Evolutionary conservation across 1,284 basidiomycete genomes (phyloP).

Genomic region (Coniferiporia weirii): DNA sequence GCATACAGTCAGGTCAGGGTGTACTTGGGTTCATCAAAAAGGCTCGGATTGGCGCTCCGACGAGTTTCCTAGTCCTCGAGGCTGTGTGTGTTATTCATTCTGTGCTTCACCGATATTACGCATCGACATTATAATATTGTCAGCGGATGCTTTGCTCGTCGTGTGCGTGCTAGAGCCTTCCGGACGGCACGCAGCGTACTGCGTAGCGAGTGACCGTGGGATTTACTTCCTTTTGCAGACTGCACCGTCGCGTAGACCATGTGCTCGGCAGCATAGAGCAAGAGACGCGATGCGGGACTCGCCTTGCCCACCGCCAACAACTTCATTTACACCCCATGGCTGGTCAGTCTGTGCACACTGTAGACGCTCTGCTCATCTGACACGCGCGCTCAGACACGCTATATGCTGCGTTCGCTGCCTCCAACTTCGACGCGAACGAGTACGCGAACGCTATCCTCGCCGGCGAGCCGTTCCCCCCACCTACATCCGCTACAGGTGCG

Average conservation of each 20-base stretch:
- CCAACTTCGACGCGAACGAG: conserved; percentile 78
- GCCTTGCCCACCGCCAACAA: neutral
- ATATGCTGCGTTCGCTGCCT: conserved; percentile 60
- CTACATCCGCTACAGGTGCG: conserved; percentile 25
- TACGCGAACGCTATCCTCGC: conserved; percentile 86
- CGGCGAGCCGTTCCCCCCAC: conserved; percentile 63
- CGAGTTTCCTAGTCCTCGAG: no score
- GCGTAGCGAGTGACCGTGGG: no score
- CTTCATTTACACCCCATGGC: no score
- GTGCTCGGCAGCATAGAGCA: neutral
- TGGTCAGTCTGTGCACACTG: neutral
- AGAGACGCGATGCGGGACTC: neutral
- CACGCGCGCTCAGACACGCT: conserved; percentile 35
- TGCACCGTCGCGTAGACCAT: neutral
- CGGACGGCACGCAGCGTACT: no score
- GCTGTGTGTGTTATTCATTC: no score
- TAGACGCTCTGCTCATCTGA: neutral
- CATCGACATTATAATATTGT: no score
- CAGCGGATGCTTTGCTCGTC: no score
- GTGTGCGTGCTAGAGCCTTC: no score
- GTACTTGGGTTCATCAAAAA: neutral
- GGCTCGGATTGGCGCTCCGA: neutral
- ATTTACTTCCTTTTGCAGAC: no score
- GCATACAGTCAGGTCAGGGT: neutral
- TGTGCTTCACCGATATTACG: no score